Percentiles rank a stretch among this genome's conserved stretches.
These are phyloP conservation scores for Pleurotus ostreatus DNA, from an alignment of 768 basidiomycete genomes.

Conservation along the genomic window DNA sequence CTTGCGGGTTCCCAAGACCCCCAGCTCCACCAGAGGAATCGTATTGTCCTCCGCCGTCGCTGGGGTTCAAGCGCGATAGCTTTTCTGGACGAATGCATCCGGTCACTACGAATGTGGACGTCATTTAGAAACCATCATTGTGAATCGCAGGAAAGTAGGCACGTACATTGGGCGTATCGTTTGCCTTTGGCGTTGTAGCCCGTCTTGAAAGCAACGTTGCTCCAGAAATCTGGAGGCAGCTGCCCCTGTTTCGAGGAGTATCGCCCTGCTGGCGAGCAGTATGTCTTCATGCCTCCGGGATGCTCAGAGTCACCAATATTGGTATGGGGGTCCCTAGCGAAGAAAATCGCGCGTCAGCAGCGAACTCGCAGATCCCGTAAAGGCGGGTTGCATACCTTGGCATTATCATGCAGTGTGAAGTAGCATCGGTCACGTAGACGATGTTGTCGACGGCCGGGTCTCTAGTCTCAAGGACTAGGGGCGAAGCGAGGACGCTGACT, in stretches of 20 bases:
- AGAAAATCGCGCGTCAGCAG: too few relatives aligned
- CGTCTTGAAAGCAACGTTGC: conserved; percentile 39
- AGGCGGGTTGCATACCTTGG: conserved; percentile 27
- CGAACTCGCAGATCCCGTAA: too few relatives aligned
- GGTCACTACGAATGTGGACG: conserved; percentile 33
- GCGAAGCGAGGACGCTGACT: neutral
- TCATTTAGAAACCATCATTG: neutral
- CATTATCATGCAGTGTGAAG: conserved; percentile 46
- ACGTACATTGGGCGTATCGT: conserved; percentile 43
- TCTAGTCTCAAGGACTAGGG: neutral
- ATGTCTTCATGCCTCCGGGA: conserved; percentile 51
- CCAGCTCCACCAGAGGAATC: conserved; percentile 51
- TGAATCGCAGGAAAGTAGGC: neutral
- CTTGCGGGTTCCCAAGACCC: conserved; percentile 48
- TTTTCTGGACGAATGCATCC: conserved; percentile 46
- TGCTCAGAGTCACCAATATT: conserved; percentile 54
- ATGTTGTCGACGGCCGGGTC: conserved; percentile 38
- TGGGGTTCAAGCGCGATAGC: conserved; percentile 40
- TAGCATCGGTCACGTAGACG: conserved; percentile 41
- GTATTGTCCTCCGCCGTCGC: conserved; percentile 53
- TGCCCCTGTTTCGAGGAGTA: conserved; percentile 39
- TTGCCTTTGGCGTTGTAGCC: conserved; percentile 37
- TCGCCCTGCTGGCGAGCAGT: conserved; percentile 42
- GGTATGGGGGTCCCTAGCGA: conserved; percentile 38
- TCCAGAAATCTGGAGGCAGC: conserved; percentile 46